These are phyloP conservation scores for Strigomonas oncopelti DNA, from an alignment of 208 protist genomes.

Conservation along the genomic window DNA sequence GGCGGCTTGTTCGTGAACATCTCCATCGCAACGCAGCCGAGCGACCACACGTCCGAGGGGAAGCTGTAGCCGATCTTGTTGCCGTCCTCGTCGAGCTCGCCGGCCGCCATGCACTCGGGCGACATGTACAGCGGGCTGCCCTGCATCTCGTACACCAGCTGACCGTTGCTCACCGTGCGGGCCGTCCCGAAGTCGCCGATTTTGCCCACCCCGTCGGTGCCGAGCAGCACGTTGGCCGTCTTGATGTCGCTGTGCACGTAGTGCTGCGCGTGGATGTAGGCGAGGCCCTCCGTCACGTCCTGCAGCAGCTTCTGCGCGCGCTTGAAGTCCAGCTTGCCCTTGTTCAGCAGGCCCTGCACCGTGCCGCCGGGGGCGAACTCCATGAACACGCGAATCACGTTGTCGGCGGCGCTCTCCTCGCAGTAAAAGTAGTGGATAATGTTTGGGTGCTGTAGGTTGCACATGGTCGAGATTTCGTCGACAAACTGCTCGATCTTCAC, in stretches of 20 bases:
- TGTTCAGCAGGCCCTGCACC: constrained; percentile 57
- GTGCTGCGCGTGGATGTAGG: constrained; percentile 88
- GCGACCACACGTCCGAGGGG: constrained; percentile 83
- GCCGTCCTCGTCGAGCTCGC: constrained; percentile 72
- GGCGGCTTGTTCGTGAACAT: constrained; percentile 85
- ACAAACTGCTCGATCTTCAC: constrained; percentile 73
- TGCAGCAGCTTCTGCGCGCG: constrained; percentile 63
- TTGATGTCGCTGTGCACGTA: constrained; percentile 93
- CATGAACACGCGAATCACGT: constrained; percentile 87
- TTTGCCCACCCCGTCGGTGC: constrained; percentile 68
- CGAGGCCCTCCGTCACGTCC: constrained; percentile 80
- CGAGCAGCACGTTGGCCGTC: constrained; percentile 89
- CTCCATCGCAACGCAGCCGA: constrained; percentile 84
- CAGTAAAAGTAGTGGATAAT: constrained; percentile 94
- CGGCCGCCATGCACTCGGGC: constrained; percentile 82
- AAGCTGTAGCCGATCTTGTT: constrained; percentile 73
- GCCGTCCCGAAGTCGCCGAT: constrained; percentile 92
- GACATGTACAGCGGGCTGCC: constrained; percentile 89
- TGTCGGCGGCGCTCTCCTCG: constrained; percentile 61
- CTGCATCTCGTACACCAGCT: constrained; percentile 82
- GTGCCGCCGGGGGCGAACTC: constrained; percentile 85
- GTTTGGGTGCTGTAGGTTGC: constrained; percentile 88
- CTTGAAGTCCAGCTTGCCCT: constrained; percentile 54
- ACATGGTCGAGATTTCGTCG: constrained; percentile 86
- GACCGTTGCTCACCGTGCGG: constrained; percentile 43